These are phyloP conservation scores for Groenewaldozyma salmanticensis DNA, from an alignment of 805 yeast species.

Conservation along the genomic window DNA sequence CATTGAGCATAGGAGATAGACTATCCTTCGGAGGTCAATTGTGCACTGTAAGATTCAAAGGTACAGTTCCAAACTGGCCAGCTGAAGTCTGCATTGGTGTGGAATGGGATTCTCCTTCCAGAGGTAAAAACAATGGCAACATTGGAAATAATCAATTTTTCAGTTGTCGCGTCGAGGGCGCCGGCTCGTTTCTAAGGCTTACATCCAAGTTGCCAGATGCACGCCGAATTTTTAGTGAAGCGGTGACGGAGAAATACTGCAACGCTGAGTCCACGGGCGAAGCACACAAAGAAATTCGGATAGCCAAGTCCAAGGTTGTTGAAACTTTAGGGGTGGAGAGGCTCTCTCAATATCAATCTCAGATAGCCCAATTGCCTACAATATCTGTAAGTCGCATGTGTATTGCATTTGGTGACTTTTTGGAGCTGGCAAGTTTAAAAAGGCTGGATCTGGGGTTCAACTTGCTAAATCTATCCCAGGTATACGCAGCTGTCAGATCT, in stretches of 20 bases:
- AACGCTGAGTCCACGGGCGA: slow-evolving; percentile 22
- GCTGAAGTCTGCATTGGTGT: slow-evolving; percentile 52
- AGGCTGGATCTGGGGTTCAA: slow-evolving; percentile 55
- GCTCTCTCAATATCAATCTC: slow-evolving; percentile 37
- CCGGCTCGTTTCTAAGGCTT: slow-evolving; percentile 58
- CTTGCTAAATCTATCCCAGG: slow-evolving; percentile 34
- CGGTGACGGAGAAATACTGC: slow-evolving; percentile 42
- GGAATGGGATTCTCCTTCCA: slow-evolving; percentile 67
- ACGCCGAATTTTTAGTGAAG: slow-evolving; percentile 33
- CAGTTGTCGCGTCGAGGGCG: slow-evolving; percentile 25
- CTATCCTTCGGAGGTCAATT: slow-evolving; percentile 34
- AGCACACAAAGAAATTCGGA: slow-evolving; percentile 30
- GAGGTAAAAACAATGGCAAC: slow-evolving; percentile 70
- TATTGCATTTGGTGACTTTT: slow-evolving; percentile 21
- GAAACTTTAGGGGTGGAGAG: slow-evolving; percentile 61
- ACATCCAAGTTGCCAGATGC: slow-evolving; percentile 30
- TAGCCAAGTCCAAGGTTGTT: slow-evolving; percentile 47
- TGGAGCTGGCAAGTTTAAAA: slow-evolving; percentile 9
- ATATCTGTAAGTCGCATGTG: slow-evolving; percentile 41
- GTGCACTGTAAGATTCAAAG: slow-evolving; percentile 58
- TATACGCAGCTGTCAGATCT: slow-evolving; percentile 30
- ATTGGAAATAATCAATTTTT: slow-evolving; percentile 51
- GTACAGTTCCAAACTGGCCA: slow-evolving; percentile 57
- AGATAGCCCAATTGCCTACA: slow-evolving; percentile 36
- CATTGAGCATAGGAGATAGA: slow-evolving; percentile 12